Conservation (phyloP, 1,284 basidiomycete genomes). For the Meripilus lineatus region DNA sequence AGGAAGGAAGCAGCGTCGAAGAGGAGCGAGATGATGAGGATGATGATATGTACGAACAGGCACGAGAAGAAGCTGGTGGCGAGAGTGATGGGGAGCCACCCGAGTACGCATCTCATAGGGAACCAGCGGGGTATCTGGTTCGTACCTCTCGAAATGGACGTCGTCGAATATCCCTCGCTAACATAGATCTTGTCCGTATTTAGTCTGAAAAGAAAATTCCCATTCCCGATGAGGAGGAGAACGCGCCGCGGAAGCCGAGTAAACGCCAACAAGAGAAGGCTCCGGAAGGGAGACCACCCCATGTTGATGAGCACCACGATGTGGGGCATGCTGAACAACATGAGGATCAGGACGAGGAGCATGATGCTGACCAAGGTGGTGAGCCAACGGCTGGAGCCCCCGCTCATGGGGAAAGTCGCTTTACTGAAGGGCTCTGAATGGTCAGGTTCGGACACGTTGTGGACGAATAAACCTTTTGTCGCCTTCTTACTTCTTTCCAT, state of each 20-base stretch:
- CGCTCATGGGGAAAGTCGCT: too few relatives aligned
- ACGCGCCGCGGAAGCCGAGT: conserved; percentile 39
- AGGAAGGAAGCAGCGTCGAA: conserved; percentile 68
- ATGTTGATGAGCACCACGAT: conserved; percentile 19
- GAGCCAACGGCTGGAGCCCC: too few relatives aligned
- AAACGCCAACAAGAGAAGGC: conserved; percentile 70
- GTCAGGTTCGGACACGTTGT: too few relatives aligned
- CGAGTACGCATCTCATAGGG: conserved; percentile 48
- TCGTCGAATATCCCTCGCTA: not conserved
- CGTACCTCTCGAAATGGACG: not conserved
- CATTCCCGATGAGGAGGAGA: conserved; percentile 20
- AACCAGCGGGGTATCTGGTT: conserved; percentile 29
- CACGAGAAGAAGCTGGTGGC: conserved; percentile 32
- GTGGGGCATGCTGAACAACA: not conserved
- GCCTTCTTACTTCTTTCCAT: too few relatives aligned
- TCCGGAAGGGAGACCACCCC: conserved; percentile 47
- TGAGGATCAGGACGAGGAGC: not conserved
- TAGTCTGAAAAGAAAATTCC: conserved; percentile 36
- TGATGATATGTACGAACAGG: conserved; percentile 39
- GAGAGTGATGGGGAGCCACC: conserved; percentile 35
- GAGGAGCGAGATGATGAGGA: conserved; percentile 68
- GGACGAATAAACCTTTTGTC: too few relatives aligned
- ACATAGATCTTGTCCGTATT: conserved; percentile 12
- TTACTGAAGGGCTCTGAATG: too few relatives aligned
- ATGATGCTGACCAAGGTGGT: too few relatives aligned